Evolutionary conservation across 2,329 filamentous ascomycete species (phyloP).

Genomic region (Botrytis elliptica): DNA sequence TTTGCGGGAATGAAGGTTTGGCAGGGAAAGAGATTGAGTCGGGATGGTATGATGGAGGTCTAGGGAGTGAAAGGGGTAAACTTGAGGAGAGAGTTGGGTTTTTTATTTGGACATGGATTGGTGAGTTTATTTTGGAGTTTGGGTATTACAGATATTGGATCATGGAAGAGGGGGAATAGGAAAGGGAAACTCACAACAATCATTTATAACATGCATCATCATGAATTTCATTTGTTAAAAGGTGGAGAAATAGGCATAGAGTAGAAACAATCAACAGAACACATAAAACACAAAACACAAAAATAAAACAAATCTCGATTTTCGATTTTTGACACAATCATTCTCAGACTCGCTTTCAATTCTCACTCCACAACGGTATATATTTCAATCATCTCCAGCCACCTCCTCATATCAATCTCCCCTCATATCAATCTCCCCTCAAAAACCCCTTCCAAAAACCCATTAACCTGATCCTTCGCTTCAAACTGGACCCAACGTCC

Average conservation of each 20-base stretch:
- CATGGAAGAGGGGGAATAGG: not conserved
- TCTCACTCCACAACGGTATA: not conserved
- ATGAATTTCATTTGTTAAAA: not conserved
- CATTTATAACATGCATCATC: not conserved
- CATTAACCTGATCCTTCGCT: not conserved
- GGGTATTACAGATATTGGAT: not conserved
- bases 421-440: not conserved
- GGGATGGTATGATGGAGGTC: not conserved
- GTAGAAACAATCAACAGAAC: not conserved
- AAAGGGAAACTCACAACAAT: not conserved
- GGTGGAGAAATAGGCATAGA: not conserved
- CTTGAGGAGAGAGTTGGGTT: too few species aligned
- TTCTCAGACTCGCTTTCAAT: not conserved
- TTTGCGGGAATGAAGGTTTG: slow-evolving; percentile 11
- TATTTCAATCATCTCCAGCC: not conserved
- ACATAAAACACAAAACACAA: not conserved
- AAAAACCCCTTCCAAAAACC: not conserved
- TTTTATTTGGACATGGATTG: not conserved
- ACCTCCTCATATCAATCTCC: too few species aligned
- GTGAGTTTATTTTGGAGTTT: slow-evolving; percentile 2
- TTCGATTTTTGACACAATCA: not conserved
- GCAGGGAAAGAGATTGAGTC: not conserved
- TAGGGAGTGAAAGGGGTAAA: not conserved
- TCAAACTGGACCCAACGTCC: not conserved
- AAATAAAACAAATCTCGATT: not conserved